Evolutionary conservation across 2,329 filamentous ascomycete species (phyloP), one percentile per base, ranked within the genome.

Genomic region (Penicillium digitatum): DNA sequence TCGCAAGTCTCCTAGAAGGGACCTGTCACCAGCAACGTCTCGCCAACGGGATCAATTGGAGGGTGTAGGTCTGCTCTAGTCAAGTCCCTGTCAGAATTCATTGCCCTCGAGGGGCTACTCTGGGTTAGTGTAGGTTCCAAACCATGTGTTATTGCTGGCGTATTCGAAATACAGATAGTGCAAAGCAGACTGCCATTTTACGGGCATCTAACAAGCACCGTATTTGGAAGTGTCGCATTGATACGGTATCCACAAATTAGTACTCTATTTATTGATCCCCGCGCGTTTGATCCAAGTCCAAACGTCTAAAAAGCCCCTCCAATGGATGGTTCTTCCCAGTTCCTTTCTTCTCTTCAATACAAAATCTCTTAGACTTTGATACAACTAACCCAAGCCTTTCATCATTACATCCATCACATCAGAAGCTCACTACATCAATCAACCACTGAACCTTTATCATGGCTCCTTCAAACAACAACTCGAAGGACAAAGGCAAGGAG

Each of bases 391-490:
- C 3, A 22, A 12, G 0, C 16, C 10, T 16, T 14, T 39, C 37
- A 39, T 39, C 35, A 20, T 20, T 9, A n/a, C n/a, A 18, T 10
- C n/a, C 8, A 11, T 11, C 35, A 10, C n/a, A 37, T 37, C 35
- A 6, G 2, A 29, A 29, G 9, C 8, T 29, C 27, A 27, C 3
- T 27, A 5, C 3, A 5, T 18, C 34, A 10, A 18, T 2, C 9
- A 37, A 20, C 18, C 2, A 39, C 6, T 12, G 1, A 24, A 16
- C 5, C 11, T 24, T 9, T 3, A 24, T 6, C 16, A 42, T 43
- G 39, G 24, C 14, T 3, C 5, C 5, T 0, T 5, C 5, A 12
- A 27, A 0, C 2, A 3, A 26, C 1, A 9, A 5, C 3, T 3
- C 9, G 7, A 11, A 27, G 16, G 16, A 4, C 11, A 12, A 38